Conservation (phyloP, 768 basidiomycete genomes). For the Suillus subluteus region DNA sequence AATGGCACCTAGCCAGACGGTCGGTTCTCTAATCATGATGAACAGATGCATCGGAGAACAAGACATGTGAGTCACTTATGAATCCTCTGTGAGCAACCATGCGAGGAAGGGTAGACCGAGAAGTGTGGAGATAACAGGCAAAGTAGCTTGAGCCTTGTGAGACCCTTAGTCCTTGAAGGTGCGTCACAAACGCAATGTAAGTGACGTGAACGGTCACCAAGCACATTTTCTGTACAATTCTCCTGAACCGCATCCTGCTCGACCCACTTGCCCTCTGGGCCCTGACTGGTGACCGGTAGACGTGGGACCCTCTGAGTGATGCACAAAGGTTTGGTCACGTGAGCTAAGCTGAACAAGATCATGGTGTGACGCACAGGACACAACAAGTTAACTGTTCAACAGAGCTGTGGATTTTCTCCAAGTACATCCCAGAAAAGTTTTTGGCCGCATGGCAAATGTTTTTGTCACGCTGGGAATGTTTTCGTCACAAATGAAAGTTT, state of each 20-base stretch:
- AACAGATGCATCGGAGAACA: conserved; percentile 17
- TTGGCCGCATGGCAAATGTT: too few relatives aligned
- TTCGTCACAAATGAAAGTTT: too few relatives aligned
- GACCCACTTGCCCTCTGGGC: conserved; percentile 74
- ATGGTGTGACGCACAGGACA: too few relatives aligned
- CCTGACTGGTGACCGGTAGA: too few relatives aligned
- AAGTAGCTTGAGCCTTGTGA: conserved; percentile 55
- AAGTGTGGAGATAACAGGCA: conserved; percentile 76
- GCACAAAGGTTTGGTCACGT: too few relatives aligned
- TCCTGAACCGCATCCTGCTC: conserved; percentile 41
- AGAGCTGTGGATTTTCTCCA: too few relatives aligned
- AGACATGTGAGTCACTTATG: conserved; percentile 56
- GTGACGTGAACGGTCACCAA: conserved; percentile 72
- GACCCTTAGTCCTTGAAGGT: conserved; percentile 72
- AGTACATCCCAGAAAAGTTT: too few relatives aligned
- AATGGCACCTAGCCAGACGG: conserved; percentile 83
- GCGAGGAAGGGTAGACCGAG: conserved; percentile 78
- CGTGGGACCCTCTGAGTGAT: too few relatives aligned
- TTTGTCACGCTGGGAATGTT: too few relatives aligned
- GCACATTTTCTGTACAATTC: conserved; percentile 38
- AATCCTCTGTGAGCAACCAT: conserved; percentile 78
- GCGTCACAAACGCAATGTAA: conserved; percentile 74
- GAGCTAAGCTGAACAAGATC: too few relatives aligned
- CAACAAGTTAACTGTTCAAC: too few relatives aligned
- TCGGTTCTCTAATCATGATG: conserved; percentile 71